Evolutionary conservation across 441 rosid species (phyloP), one percentile per base, ranked within the genome.

Genomic region (Mallotus japonicus): DNA sequence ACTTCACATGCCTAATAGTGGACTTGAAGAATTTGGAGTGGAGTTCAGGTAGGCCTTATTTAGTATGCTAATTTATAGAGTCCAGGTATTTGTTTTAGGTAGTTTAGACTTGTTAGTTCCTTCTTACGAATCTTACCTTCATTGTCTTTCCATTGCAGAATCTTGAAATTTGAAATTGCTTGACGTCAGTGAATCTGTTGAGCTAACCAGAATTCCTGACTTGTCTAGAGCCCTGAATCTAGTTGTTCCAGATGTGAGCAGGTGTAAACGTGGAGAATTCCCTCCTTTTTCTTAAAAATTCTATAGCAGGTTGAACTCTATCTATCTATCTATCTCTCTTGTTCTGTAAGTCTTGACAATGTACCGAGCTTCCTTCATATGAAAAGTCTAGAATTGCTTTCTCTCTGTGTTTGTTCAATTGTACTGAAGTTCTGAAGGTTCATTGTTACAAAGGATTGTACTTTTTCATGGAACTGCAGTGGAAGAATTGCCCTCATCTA

Each of bases 1-100:
- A 14, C 10, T 69, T 10, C 51, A 37, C 24, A 55, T 69, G 34
- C 13, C 16, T 69, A 11, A 17, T 6, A 68, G 62, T 37, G 15
- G 6, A 22, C 62, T 65, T 17, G 37, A 55, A 55, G 11, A 69
- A 55, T 37, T 6, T 55, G 72, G 72, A 20, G 22, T 55, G 62
- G 53, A 69, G 51, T 55, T 42, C 49, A 3, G 51, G 28, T 54
- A 54, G 5, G 32, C 32, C 32, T 28, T 32, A 9, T 8, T 50
- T 67, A 16, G 20, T 2, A 3, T 44, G 13, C 15, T 44, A 8
- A 2, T 32, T 47, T 47, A 44, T n/a, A 44, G 12, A 19, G 8
- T 19, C 14, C 34, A 32, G 19, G 1, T 60, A 2, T 12, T 19
- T 20, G 5, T 58, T 20, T 20, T 58, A 8, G 8, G 62, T 9